Conservation (phyloP, 176 grass and related monocot species). For the Cenchrus fungigraminus region DNA sequence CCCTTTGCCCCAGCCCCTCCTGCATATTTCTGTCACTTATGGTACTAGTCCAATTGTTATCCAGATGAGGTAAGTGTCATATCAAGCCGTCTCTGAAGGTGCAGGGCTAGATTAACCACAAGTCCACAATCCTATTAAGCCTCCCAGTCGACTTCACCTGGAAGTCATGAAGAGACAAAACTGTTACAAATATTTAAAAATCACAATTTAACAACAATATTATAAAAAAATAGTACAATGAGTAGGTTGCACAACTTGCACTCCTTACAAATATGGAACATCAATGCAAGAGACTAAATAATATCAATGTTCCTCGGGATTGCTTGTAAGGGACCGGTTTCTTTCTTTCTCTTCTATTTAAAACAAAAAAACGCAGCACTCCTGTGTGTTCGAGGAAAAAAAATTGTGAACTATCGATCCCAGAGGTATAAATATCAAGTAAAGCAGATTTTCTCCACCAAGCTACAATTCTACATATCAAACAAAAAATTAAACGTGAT, state of each 20-base stretch:
- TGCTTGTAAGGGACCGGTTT: too few relatives aligned
- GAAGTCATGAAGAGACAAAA: conserved; percentile 26
- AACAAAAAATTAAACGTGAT: too few relatives aligned
- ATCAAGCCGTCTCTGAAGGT: neutral
- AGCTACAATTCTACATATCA: neutral
- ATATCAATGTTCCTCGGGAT: too few relatives aligned
- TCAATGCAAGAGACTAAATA: conserved; percentile 14
- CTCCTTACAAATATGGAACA: conserved; percentile 9
- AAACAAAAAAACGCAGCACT: too few relatives aligned
- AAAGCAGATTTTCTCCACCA: neutral
- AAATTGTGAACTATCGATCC: neutral
- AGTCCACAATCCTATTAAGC: conserved; percentile 6
- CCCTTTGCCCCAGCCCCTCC: conserved; percentile 8
- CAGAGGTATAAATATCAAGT: too few relatives aligned
- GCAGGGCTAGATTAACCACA: conserved; percentile 1
- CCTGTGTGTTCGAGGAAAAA: too few relatives aligned
- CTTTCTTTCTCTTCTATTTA: too few relatives aligned
- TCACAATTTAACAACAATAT: neutral
- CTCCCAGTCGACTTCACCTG: conserved; percentile 23
- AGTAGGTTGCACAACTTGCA: neutral
- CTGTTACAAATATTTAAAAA: conserved; percentile 31
- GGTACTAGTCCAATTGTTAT: neutral
- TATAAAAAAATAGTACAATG: neutral
- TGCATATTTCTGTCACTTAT: conserved; percentile 31
- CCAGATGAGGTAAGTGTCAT: neutral